Conservation (phyloP, 768 basidiomycete genomes). For the Pleurotus eryngii region DNA sequence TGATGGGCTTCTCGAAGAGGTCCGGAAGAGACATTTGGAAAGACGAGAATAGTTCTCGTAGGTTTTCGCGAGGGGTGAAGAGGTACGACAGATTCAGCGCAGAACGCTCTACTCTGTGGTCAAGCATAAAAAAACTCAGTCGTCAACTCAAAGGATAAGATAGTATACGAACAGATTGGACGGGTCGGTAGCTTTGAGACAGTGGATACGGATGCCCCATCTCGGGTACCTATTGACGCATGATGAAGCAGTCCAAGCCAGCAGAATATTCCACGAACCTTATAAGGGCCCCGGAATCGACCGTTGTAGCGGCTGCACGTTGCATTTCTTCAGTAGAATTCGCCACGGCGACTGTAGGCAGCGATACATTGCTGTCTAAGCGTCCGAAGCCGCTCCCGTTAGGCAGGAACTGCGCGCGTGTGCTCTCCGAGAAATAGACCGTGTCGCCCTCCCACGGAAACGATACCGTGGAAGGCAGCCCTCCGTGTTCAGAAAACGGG, state of each 20-base stretch:
- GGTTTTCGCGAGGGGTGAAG: slow-evolving; percentile 30
- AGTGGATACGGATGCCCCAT: slow-evolving; percentile 39
- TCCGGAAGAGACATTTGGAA: slow-evolving; percentile 29
- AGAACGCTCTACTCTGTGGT: slow-evolving; percentile 19
- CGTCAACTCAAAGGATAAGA: not conserved
- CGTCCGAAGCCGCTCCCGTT: slow-evolving; percentile 37
- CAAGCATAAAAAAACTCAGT: not conserved
- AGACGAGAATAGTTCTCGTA: slow-evolving; percentile 28
- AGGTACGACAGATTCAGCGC: slow-evolving; percentile 27
- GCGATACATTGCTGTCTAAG: slow-evolving; percentile 23
- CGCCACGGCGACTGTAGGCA: slow-evolving; percentile 15
- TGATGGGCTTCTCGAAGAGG: slow-evolving; percentile 19
- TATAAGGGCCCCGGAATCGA: slow-evolving; percentile 25
- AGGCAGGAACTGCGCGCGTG: slow-evolving; percentile 27
- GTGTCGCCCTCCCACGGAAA: slow-evolving; percentile 28
- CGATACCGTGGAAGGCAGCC: slow-evolving; percentile 29
- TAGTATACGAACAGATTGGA: slow-evolving; percentile 28
- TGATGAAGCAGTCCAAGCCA: not conserved
- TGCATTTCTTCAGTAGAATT: not conserved
- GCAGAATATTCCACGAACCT: slow-evolving; percentile 15
- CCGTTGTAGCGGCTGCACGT: slow-evolving; percentile 6
- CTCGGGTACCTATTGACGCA: slow-evolving; percentile 27
- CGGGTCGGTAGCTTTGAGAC: slow-evolving; percentile 27
- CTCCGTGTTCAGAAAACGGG: slow-evolving; percentile 32
- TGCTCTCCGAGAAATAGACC: slow-evolving; percentile 36